These are phyloP conservation scores for Talaromyces funiculosus DNA, from an alignment of 2,329 filamentous ascomycete species.

Conservation along the genomic window DNA sequence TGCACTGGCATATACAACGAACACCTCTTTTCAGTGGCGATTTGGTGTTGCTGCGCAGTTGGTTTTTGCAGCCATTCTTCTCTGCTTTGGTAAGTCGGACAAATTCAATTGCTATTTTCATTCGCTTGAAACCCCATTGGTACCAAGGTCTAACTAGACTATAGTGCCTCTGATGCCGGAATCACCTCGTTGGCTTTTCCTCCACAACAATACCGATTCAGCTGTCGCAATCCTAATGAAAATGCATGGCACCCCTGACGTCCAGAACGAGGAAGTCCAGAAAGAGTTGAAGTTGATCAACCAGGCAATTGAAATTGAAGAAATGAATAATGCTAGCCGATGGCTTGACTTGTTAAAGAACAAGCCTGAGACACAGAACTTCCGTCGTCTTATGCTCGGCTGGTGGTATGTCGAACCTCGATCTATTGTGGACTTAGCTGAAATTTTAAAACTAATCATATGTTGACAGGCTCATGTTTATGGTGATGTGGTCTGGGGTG, in stretches of 20 bases:
- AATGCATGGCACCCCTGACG: neutral
- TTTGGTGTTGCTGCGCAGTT: conserved; percentile 20
- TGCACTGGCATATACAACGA: conserved; percentile 8
- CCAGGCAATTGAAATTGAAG: conserved; percentile 13
- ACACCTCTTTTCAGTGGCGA: conserved; percentile 15
- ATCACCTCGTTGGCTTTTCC: conserved; percentile 20
- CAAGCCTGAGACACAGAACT: conserved; percentile 13
- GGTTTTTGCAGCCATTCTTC: conserved; percentile 31
- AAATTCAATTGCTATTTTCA: neutral
- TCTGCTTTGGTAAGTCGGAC: neutral
- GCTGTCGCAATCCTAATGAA: conserved; percentile 9
- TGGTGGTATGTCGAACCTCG: conserved; percentile 11
- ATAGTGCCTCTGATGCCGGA: conserved; percentile 16
- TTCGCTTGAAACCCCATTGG: neutral
- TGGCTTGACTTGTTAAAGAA: conserved; percentile 14
- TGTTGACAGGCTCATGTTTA: conserved; percentile 13
- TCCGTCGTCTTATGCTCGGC: conserved; percentile 14
- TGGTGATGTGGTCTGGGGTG: conserved; percentile 15
- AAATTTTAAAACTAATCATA: neutral
- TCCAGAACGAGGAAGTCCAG: conserved; percentile 7
- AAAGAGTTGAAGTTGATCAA: conserved; percentile 15
- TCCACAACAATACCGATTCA: conserved; percentile 11
- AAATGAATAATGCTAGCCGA: conserved; percentile 12
- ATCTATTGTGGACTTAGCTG: too few species aligned
- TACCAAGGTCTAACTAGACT: neutral